Percentiles rank a stretch among this genome's conserved stretches.
Conservation (phyloP, 106 monocot genomes). For the Acanthochlamys bracteata region DNA sequence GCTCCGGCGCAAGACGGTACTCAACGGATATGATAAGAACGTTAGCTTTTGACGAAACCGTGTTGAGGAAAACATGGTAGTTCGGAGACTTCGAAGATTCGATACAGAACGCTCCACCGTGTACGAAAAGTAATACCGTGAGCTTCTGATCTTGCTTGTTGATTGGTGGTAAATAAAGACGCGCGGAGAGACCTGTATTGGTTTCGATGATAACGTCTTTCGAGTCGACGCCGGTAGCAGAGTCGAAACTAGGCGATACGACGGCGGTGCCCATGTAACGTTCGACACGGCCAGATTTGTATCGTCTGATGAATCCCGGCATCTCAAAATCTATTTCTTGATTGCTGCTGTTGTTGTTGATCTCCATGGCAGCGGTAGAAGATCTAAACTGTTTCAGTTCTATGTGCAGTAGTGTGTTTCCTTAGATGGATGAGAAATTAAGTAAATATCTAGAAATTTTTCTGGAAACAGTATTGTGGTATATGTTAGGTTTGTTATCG, state of each 20-base stretch:
- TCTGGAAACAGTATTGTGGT: too few species aligned
- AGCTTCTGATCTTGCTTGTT: background rate
- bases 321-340: background rate
- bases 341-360: background rate
- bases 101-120: slow-evolving; percentile 3
- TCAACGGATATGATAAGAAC: background rate
- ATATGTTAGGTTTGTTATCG: too few species aligned
- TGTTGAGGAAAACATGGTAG: background rate
- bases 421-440: too few species aligned
- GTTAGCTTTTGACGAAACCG: background rate
- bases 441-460: too few species aligned
- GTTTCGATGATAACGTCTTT: background rate
- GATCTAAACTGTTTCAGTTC: too few species aligned
- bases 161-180: background rate
- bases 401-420: too few species aligned
- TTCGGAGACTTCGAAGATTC: background rate
- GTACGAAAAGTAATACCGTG: background rate
- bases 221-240: background rate
- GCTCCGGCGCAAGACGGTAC: slow-evolving; percentile 2
- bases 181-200: background rate
- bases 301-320: background rate
- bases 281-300: slow-evolving; percentile 3
- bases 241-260: background rate
- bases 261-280: background rate
- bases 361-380: too few species aligned